Evolutionary conservation across 129 eudicot genomes (phyloP), one percentile per base, ranked within the genome.

Genomic region (Logfia minima): DNA sequence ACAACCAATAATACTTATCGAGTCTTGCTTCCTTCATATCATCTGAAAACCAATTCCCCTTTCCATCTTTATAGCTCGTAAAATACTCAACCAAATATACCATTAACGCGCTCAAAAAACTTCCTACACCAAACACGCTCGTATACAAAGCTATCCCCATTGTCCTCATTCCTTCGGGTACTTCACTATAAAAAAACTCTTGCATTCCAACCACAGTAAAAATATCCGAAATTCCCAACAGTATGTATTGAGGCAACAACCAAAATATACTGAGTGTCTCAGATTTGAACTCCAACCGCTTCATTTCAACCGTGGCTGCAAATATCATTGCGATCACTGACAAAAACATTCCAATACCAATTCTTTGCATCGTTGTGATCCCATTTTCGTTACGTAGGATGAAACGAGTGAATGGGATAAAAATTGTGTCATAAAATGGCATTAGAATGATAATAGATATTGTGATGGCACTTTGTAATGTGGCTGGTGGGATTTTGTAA

Each of bases 181-280:
- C 99, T 75, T 91, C 99, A 9, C 89, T 81, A 64, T 95, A 95
- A 72, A 95, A 95, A 41, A 89, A 95, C 77, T 94, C 96, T 60
- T 95, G 99, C 99, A 95, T 92, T 35, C 97, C 99, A 16, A 95
- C 97, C 19, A 95, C 97, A 0, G 99, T 95, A 24, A 95, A 95
- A 62, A 95, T 91, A 70, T 95, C 99, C 0, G 97, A 89, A 37
- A 95, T 86, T 1, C 99, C 99, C 77, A 95, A 37, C 3, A 92
- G 23, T 3, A 95, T 71, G 68, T 92, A 95, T 69, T 95, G 99
- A 0, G 97, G 99, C 2, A 95, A 80, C 82, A 95, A 34, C 96
- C 97, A 95, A 59, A 86, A 86, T 31, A 95, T 95, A 60, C 94
- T 89, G 9, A 88, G 22, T 0, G 84, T 81, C 23, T 74, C 77